Conservation (phyloP, 140 eudicot genomes). For the Erigeron philadelphicus region DNA sequence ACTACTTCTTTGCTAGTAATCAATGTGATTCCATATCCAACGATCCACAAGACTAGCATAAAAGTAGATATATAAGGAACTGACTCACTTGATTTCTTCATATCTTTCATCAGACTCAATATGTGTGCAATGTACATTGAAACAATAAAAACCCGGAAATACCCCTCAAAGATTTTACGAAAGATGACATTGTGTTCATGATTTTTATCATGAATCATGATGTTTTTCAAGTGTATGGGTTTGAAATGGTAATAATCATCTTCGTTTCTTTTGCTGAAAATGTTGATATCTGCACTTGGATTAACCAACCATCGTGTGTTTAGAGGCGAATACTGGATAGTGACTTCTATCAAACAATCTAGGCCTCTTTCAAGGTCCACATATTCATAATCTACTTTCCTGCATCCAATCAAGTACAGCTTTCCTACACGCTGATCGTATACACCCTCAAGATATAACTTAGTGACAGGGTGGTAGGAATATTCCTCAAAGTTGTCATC, state of each 20-base stretch:
- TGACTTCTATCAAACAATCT: slow-evolving; percentile 41
- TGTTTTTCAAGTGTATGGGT: slow-evolving; percentile 21
- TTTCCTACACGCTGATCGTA: slow-evolving; percentile 31
- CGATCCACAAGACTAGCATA: slow-evolving; percentile 21
- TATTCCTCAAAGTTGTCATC: slow-evolving; percentile 19
- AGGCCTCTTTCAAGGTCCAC: slow-evolving; percentile 30
- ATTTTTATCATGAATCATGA: slow-evolving; percentile 24
- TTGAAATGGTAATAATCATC: slow-evolving; percentile 26
- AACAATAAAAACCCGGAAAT: slow-evolving; percentile 30
- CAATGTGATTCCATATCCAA: slow-evolving; percentile 26
- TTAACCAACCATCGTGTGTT: slow-evolving; percentile 36
- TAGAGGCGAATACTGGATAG: slow-evolving; percentile 29
- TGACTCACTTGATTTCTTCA: slow-evolving; percentile 16
- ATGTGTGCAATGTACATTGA: slow-evolving; percentile 15
- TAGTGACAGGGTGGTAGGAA: slow-evolving; percentile 29
- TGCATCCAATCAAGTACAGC: slow-evolving; percentile 34
- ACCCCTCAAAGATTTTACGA: slow-evolving; percentile 33
- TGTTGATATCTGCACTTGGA: slow-evolving; percentile 40
- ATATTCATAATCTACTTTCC: slow-evolving; percentile 27
- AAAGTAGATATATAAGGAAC: slow-evolving; percentile 29
- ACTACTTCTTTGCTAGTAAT: slow-evolving; percentile 10
- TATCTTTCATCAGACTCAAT: slow-evolving; percentile 23
- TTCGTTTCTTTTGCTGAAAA: slow-evolving; percentile 37
- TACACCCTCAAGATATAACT: slow-evolving; percentile 39
- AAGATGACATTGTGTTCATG: slow-evolving; percentile 27